Evolutionary conservation across 495 filamentous ascomycete genomes (phyloP).

Genomic region (Podospora tetraspora): DNA sequence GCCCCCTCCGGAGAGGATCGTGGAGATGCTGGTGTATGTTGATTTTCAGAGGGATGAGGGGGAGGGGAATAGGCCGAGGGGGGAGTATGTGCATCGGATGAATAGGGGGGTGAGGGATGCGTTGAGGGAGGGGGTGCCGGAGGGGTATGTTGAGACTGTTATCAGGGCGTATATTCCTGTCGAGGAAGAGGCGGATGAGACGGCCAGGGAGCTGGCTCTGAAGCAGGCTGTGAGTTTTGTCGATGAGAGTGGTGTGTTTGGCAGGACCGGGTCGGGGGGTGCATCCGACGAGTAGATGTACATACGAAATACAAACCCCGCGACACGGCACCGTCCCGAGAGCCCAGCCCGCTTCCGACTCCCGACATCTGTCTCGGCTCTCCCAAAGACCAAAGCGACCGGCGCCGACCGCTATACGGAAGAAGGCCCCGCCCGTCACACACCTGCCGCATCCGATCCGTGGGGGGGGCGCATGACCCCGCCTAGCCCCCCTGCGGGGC

Average conservation of each 20-base stretch:
- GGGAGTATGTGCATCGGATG: slow-evolving; percentile 39
- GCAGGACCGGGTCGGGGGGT: slow-evolving; percentile 2
- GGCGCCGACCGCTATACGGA: neutral
- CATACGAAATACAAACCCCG: neutral
- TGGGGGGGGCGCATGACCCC: slow-evolving; percentile 3
- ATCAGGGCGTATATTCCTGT: slow-evolving; percentile 24
- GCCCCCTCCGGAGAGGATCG: neutral
- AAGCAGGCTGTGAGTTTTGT: slow-evolving; percentile 13
- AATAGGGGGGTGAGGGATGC: slow-evolving; percentile 36
- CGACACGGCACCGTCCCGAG: neutral
- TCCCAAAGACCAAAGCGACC: neutral
- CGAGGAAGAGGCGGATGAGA: slow-evolving; percentile 6
- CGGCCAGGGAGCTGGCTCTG: slow-evolving; percentile 5
- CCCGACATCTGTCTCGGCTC: neutral
- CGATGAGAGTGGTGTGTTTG: slow-evolving; percentile 14
- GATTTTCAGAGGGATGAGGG: slow-evolving; percentile 24
- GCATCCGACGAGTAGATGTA: neutral
- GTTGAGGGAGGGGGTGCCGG: slow-evolving; percentile 27
- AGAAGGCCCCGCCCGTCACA: neutral
- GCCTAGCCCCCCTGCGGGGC: neutral
- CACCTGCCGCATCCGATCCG: neutral
- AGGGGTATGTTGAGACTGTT: slow-evolving; percentile 27
- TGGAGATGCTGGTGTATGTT: slow-evolving; percentile 35
- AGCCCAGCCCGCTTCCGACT: neutral
- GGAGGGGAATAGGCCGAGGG: slow-evolving; percentile 15